A percentile compares a stretch with the other conserved stretches of the same genome.
Conservation (phyloP, 805 yeast genomes). For the Sugiyamaella floridensis region DNA sequence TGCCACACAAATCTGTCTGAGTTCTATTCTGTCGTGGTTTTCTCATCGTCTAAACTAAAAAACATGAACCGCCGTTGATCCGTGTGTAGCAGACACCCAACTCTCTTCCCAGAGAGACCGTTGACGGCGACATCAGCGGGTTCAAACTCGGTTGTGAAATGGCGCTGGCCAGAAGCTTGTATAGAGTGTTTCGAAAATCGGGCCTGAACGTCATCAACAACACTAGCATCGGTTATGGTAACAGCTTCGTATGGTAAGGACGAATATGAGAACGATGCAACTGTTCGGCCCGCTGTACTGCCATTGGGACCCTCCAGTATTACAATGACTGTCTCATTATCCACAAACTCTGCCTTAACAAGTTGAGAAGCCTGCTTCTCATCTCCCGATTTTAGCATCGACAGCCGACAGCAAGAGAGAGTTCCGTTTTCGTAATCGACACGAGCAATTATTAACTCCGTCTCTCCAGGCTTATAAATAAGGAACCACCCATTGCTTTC, state of each 20-base stretch:
- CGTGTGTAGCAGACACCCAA: constrained; percentile 12
- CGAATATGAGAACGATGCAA: neutral
- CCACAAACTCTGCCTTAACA: constrained; percentile 11
- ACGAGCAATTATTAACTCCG: neutral
- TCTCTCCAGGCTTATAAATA: neutral
- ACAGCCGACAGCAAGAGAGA: neutral
- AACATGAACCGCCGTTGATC: constrained; percentile 11
- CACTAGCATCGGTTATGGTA: neutral
- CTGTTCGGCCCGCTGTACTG: neutral
- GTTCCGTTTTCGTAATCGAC: neutral
- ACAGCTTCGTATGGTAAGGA: neutral
- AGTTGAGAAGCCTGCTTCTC: neutral
- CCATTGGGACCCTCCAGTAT: neutral
- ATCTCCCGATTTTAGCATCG: neutral
- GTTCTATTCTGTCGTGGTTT: neutral
- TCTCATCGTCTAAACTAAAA: constrained; percentile 13
- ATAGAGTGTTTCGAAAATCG: neutral
- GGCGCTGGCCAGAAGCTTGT: neutral
- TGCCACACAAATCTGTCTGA: neutral
- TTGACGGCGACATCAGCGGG: constrained; percentile 10
- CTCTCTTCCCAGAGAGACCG: constrained; percentile 8
- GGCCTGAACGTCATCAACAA: neutral
- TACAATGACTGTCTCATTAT: constrained; percentile 7
- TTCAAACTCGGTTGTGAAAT: constrained; percentile 4
- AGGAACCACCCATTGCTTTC: neutral